These are phyloP conservation scores for Cyberlindnera xylosilytica DNA, from an alignment of 805 yeast species.

Conservation along the genomic window DNA sequence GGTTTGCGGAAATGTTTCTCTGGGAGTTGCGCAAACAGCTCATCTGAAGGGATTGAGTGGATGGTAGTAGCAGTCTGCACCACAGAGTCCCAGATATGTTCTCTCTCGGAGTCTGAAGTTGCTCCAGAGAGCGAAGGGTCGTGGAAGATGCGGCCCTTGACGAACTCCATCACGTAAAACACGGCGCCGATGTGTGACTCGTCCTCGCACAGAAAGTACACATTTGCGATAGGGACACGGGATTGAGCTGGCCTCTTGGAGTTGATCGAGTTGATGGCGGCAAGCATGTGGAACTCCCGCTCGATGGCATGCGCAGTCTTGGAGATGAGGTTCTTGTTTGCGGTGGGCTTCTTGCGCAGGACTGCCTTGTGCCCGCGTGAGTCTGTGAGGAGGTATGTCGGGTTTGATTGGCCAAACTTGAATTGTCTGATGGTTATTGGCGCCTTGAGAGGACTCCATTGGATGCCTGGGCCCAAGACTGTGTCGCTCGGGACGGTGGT, in stretches of 20 bases:
- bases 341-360: slow-evolving; percentile 54
- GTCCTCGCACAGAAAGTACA: slow-evolving; percentile 53
- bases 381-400: slow-evolving; percentile 51
- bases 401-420: slow-evolving; percentile 62
- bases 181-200: slow-evolving; percentile 50
- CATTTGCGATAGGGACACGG: slow-evolving; percentile 53
- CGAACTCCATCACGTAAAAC: slow-evolving; percentile 59
- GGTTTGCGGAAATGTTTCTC: slow-evolving; percentile 35
- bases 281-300: slow-evolving; percentile 52
- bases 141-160: slow-evolving; percentile 54
- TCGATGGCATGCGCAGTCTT: slow-evolving; percentile 62
- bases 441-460: slow-evolving; percentile 23
- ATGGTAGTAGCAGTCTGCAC: slow-evolving; percentile 45
- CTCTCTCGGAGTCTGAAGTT: slow-evolving; percentile 27
- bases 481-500: slow-evolving; percentile 9
- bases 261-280: slow-evolving; percentile 32
- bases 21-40: slow-evolving; percentile 43
- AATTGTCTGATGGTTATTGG: slow-evolving; percentile 47
- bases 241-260: slow-evolving; percentile 7
- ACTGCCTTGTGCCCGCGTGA: slow-evolving; percentile 39
- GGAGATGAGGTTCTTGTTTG: slow-evolving; percentile 46
- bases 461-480: slow-evolving; percentile 14
- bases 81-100: slow-evolving; percentile 44
- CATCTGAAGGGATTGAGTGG: slow-evolving; percentile 45
- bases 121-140: slow-evolving; percentile 42